Evolutionary conservation across 495 filamentous ascomycete genomes (phyloP).

Genomic region (Evernia prunastri): DNA sequence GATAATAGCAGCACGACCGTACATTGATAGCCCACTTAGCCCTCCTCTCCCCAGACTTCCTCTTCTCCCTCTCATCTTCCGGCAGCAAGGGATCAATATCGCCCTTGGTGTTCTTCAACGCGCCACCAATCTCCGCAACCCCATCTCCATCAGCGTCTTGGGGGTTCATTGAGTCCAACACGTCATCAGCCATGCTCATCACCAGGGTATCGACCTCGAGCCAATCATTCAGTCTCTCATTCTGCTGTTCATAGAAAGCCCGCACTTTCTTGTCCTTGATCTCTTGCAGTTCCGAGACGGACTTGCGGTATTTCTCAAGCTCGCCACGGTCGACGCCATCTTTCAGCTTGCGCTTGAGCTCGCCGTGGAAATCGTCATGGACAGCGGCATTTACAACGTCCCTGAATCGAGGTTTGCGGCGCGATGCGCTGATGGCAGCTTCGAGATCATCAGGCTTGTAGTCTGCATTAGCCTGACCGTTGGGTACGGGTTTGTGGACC

Average conservation of each 20-base stretch:
- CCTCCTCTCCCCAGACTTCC: slow-evolving; percentile 33
- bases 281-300: slow-evolving; percentile 38
- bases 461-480: slow-evolving; percentile 7
- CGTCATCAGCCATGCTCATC: slow-evolving; percentile 43
- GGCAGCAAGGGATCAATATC: slow-evolving; percentile 42
- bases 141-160: slow-evolving; percentile 45
- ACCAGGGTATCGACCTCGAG: slow-evolving; percentile 47
- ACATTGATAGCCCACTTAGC: slow-evolving; percentile 49
- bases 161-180: slow-evolving; percentile 47
- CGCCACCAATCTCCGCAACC: slow-evolving; percentile 36
- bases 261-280: slow-evolving; percentile 45
- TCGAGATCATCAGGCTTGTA: slow-evolving; percentile 26
- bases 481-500: slow-evolving; percentile 13
- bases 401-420: slow-evolving; percentile 18
- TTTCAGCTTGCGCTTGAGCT: slow-evolving; percentile 41
- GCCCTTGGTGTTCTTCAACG: slow-evolving; percentile 34
- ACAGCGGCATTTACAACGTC: slow-evolving; percentile 21
- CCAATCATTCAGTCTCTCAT: slow-evolving; percentile 46
- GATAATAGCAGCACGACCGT: background rate
- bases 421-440: slow-evolving; percentile 21
- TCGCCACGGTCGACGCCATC: slow-evolving; percentile 37
- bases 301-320: slow-evolving; percentile 41
- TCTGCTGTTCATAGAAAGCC: slow-evolving; percentile 44
- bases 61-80: slow-evolving; percentile 41
- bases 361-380: slow-evolving; percentile 20